Evolutionary conservation across 179 eudicot species (phyloP).

Genomic region (Carnegiea gigantea): DNA sequence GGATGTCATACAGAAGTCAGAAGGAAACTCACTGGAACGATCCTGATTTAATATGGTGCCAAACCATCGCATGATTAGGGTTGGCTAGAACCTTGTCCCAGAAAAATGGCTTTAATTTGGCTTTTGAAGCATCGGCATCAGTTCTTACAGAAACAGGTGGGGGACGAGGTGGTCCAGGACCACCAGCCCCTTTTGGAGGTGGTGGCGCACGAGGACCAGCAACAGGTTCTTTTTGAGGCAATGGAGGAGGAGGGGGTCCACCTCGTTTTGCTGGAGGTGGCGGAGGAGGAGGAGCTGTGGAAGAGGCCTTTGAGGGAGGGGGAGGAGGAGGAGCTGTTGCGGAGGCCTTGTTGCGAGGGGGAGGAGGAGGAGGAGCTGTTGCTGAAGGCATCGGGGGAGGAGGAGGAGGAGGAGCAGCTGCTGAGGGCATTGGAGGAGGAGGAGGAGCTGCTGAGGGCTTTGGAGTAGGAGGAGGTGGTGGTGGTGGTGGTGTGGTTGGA

Average conservation of each 20-base stretch:
- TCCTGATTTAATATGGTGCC: constrained; percentile 87
- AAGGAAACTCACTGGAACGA: constrained; percentile 85
- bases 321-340: constrained; percentile 27
- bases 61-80: constrained; percentile 98
- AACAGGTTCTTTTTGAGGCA: background rate
- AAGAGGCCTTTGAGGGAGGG: constrained; percentile 12
- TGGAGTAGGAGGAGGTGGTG: constrained; percentile 20
- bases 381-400: constrained; percentile 31
- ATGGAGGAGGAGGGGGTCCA: constrained; percentile 8
- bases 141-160: constrained; percentile 42
- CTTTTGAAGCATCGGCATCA: constrained; percentile 41
- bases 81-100: constrained; percentile 98
- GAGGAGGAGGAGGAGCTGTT: constrained; percentile 36
- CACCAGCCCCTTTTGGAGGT: constrained; percentile 41
- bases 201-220: constrained; percentile 2
- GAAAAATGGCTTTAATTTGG: constrained; percentile 92
- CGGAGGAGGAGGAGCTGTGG: constrained; percentile 13
- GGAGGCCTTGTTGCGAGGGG: constrained; percentile 27
- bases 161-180: constrained; percentile 38
- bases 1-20: background rate
- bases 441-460: constrained; percentile 26
- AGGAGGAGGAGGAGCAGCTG: background rate
- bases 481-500: background rate
- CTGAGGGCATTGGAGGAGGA: constrained; percentile 29
- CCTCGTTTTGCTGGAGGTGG: background rate